Base-by-base conservation (phyloP, 2,329 filamentous ascomycete species). In the Colletotrichum sp. region DNA sequence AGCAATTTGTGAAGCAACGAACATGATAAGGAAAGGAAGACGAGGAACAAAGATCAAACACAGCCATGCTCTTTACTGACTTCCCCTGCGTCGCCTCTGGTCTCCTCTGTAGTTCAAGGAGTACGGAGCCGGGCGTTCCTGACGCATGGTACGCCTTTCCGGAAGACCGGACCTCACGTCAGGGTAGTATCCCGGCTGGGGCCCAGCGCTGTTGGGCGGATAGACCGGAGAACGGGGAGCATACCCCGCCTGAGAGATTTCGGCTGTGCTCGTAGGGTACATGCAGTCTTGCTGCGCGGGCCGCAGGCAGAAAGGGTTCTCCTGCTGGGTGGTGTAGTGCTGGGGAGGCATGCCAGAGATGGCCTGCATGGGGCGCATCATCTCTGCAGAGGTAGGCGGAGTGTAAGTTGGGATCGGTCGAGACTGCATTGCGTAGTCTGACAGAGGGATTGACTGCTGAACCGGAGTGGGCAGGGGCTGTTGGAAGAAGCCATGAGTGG, bases 311-410 rank as follows among this genome's bases (percentile, higher is more conserved):
- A 76, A 76, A 6, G 65, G 65, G 26, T 18, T 68, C 18, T 76
- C 73, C 18, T 73, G 73, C 34, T 76, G 73, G 8, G 70, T 76
- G 3, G 70, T 76, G 73, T 76, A 76, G 24, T 70, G 68, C 18
- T 76, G 73, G 9, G 70, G 49, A 15, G 73, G 73, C 13, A 73
- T n/a, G 28, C 59, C 59, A 34, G 70, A 57, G 16, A 73, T 32
- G 6, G 70, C 52, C 44, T 76, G 73, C 73, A 76, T 76, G 8
- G 73, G 70, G 6, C 73, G 73, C 70, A 76, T 76, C 57, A 76
- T 73, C 57, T 76, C 73, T 9, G 66, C 70, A 28, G 73, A 76
- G 21, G 70, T 68, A 8, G 73, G 70, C 6, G 73, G 70, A 2
- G 73, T 67, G 59, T 76, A 76, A 5, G 73, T 30, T 4, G 72